Evolutionary conservation across 2,329 filamentous ascomycete species (phyloP).

Genomic region (Ciborinia camelliae): DNA sequence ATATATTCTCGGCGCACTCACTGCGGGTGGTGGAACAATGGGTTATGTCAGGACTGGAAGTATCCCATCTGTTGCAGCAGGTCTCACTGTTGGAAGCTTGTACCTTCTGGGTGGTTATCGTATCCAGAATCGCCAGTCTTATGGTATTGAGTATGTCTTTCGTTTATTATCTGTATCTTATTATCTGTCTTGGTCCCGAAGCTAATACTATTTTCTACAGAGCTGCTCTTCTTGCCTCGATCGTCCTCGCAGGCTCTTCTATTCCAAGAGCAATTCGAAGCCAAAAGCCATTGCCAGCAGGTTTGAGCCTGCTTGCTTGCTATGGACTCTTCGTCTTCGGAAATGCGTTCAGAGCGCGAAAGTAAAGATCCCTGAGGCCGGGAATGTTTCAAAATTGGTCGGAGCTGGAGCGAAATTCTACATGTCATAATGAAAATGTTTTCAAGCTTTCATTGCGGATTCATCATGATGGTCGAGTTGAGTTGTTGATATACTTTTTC

Average conservation of each 20-base stretch:
- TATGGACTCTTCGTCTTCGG: slow-evolving; percentile 81
- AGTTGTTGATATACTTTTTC: slow-evolving; percentile 1
- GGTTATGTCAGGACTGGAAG: slow-evolving; percentile 85
- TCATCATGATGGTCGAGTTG: not conserved
- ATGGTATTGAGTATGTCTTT: slow-evolving; percentile 64
- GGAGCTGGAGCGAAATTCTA: not conserved
- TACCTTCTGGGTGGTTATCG: slow-evolving; percentile 78
- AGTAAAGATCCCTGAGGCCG: slow-evolving; percentile 33
- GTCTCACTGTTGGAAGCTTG: slow-evolving; percentile 73
- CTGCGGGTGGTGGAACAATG: slow-evolving; percentile 80
- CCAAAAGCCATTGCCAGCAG: slow-evolving; percentile 78
- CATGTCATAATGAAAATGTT: not conserved
- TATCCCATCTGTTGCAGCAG: slow-evolving; percentile 80
- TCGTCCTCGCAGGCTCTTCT: slow-evolving; percentile 78
- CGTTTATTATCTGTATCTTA: not conserved
- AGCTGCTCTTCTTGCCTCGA: slow-evolving; percentile 79
- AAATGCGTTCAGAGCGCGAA: slow-evolving; percentile 50
- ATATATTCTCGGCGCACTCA: slow-evolving; percentile 74
- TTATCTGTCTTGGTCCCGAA: not conserved
- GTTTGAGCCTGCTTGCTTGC: slow-evolving; percentile 72
- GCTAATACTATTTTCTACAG: slow-evolving; percentile 8
- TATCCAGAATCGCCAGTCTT: slow-evolving; percentile 69
- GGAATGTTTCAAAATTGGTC: slow-evolving; percentile 34
- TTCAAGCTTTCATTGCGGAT: not conserved
- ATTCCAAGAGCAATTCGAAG: slow-evolving; percentile 83